Evolutionary conservation across 225 moss, liverwort and hornwort genomes (phyloP).

Genomic region (Marchantia polymorpha): DNA sequence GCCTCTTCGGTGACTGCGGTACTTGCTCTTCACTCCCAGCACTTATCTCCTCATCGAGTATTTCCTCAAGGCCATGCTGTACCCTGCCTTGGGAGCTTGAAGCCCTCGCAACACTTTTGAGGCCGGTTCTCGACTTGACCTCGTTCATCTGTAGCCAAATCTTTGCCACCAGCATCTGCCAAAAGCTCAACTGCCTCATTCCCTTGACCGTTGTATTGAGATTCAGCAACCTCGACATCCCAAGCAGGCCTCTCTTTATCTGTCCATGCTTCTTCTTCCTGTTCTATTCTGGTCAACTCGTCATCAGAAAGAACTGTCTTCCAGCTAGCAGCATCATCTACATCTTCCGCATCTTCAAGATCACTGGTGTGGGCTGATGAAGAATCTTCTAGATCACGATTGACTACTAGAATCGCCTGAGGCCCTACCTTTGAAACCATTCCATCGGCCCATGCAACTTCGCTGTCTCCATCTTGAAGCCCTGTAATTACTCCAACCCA

Average conservation of each 20-base stretch:
- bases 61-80: slow-evolving; percentile 67
- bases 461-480: slow-evolving; percentile 86
- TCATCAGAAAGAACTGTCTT: slow-evolving; percentile 77
- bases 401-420: no score
- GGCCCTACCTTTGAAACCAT: slow-evolving; percentile 94
- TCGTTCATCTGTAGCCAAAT: slow-evolving; percentile 20
- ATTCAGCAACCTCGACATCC: no score
- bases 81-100: slow-evolving; percentile 44
- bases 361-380: slow-evolving; percentile 87
- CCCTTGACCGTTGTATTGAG: no score
- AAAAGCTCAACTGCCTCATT: no score
- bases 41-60: slow-evolving; percentile 58
- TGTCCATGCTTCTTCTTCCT: slow-evolving; percentile 52
- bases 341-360: slow-evolving; percentile 71
- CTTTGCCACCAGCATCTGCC: no score
- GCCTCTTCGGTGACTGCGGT: no score
- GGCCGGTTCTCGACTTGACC: slow-evolving; percentile 16
- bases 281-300: slow-evolving; percentile 41
- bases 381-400: no score
- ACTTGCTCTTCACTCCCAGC: no score
- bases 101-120: slow-evolving; percentile 34
- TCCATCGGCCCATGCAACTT: slow-evolving; percentile 96
- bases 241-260: no score
- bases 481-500: slow-evolving; percentile 95
- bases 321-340: slow-evolving; percentile 91